A percentile compares a stretch with the other conserved stretches of the same genome.
These are phyloP conservation scores for Penicillium sp. DNA, from an alignment of 2,329 filamentous ascomycete genomes.

Conservation along the genomic window DNA sequence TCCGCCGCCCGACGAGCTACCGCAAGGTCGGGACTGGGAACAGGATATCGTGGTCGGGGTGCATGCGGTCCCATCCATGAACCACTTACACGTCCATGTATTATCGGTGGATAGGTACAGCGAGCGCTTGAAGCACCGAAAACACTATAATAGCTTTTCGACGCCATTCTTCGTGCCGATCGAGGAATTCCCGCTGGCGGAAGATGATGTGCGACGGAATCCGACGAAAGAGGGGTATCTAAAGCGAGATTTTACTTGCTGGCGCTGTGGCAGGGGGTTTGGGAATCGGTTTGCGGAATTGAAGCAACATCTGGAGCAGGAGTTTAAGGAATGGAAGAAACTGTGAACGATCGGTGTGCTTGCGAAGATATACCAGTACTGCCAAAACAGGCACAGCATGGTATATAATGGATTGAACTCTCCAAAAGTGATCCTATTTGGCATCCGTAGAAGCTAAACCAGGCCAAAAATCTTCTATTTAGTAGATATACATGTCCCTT, in stretches of 20 bases:
- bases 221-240: slow-evolving; percentile 61
- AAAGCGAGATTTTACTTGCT: slow-evolving; percentile 69
- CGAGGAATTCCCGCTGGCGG: slow-evolving; percentile 72
- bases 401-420: slow-evolving; percentile 3
- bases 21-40: slow-evolving; percentile 74
- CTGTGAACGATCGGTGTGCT: slow-evolving; percentile 45
- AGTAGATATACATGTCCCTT: slow-evolving; percentile 21
- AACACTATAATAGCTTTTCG: slow-evolving; percentile 90
- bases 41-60: slow-evolving; percentile 74
- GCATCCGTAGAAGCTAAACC: slow-evolving; percentile 6
- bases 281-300: slow-evolving; percentile 70
- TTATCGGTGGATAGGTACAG: slow-evolving; percentile 77
- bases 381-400: slow-evolving; percentile 1
- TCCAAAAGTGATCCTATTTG: slow-evolving; percentile 8
- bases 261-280: slow-evolving; percentile 77
- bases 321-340: slow-evolving; percentile 74
- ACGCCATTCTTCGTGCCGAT: slow-evolving; percentile 80
- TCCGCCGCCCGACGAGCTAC: slow-evolving; percentile 53
- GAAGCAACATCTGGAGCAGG: slow-evolving; percentile 71
- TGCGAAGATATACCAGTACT: slow-evolving; percentile 1
- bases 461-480: slow-evolving; percentile 13
- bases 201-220: slow-evolving; percentile 63
- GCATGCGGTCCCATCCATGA: slow-evolving; percentile 89
- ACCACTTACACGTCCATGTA: slow-evolving; percentile 86
- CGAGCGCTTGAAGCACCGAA: slow-evolving; percentile 69